Conservation (phyloP, 2,329 filamentous ascomycete genomes). For the Colletotrichum liriopes region DNA sequence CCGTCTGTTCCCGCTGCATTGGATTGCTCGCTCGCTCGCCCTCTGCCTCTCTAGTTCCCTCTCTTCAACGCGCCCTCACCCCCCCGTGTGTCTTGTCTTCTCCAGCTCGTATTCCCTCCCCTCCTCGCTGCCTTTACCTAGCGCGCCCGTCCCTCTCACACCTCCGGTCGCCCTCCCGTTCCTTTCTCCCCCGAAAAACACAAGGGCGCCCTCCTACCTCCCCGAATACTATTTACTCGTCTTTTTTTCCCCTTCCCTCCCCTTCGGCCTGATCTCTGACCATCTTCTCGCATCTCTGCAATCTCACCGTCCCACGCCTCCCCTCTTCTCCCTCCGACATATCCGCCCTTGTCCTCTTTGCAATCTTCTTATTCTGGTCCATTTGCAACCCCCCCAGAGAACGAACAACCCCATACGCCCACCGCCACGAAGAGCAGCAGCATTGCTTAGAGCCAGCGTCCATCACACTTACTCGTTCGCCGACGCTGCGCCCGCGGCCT, state of each 20-base stretch:
- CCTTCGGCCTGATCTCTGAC: neutral
- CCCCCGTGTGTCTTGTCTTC: constrained; percentile 34
- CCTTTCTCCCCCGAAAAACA: constrained; percentile 1
- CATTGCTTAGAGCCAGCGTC: constrained; percentile 3
- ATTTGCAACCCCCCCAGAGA: constrained; percentile 13
- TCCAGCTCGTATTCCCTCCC: constrained; percentile 44
- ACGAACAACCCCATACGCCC: constrained; percentile 22
- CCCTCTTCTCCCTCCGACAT: constrained; percentile 14
- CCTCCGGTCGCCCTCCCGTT: neutral
- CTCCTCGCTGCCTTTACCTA: neutral
- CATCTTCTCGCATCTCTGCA: constrained; percentile 19
- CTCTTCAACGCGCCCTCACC: constrained; percentile 30
- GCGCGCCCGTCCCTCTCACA: neutral
- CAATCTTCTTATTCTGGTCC: constrained; percentile 1
- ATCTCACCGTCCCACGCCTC: constrained; percentile 7
- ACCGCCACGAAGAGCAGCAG: constrained; percentile 13
- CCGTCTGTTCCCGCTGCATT: neutral
- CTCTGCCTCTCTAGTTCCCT: neutral
- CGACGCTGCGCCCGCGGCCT: constrained; percentile 19
- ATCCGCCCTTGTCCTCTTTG: neutral
- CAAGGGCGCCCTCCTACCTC: constrained; percentile 3
- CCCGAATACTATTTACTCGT: neutral
- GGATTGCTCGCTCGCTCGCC: neutral
- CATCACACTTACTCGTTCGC: constrained; percentile 19
- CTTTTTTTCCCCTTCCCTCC: constrained; percentile 6